phyloP scores from a whole-genome alignment of 2,329 filamentous ascomycete genomes.

The Fonsecaea pedrosoi region DNA sequence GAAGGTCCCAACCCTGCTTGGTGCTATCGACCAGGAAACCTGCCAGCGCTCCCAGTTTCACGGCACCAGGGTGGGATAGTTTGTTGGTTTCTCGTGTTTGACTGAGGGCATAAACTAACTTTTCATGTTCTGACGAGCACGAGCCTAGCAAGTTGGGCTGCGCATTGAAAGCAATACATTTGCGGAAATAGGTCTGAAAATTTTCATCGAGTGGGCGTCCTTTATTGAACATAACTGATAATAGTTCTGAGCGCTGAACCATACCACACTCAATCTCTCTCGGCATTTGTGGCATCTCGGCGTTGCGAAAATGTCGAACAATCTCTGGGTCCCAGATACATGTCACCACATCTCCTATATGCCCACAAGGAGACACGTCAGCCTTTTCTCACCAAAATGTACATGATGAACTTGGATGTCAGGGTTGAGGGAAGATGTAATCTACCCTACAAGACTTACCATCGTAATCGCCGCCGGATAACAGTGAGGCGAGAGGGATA shows the following conservation, averaged over 20 bases:
- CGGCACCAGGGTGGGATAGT: constrained; percentile 45
- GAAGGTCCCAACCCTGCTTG: constrained; percentile 54
- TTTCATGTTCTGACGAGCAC: constrained; percentile 60
- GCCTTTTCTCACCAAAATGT: background rate
- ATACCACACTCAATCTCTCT: constrained; percentile 56
- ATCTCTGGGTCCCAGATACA: constrained; percentile 65
- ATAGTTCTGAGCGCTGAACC: constrained; percentile 46
- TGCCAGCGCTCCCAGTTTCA: constrained; percentile 51
- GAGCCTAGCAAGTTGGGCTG: constrained; percentile 57
- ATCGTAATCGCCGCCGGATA: constrained; percentile 71
- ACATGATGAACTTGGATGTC: background rate
- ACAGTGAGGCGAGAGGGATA: constrained; percentile 62
- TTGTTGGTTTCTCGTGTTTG: constrained; percentile 52
- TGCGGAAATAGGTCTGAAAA: constrained; percentile 50
- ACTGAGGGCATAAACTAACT: constrained; percentile 53
- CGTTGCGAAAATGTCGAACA: constrained; percentile 60
- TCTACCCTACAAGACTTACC: constrained; percentile 45
- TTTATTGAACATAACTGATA: constrained; percentile 29
- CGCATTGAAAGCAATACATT: constrained; percentile 57
- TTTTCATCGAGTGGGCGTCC: constrained; percentile 19
- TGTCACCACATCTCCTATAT: constrained; percentile 59
- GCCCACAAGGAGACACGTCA: background rate
- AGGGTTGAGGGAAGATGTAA: background rate
- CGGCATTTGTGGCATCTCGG: constrained; percentile 49
- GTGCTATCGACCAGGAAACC: constrained; percentile 55